Base-by-base conservation (phyloP, 176 grass and related monocot species). In the Aegilops bicornis region DNA sequence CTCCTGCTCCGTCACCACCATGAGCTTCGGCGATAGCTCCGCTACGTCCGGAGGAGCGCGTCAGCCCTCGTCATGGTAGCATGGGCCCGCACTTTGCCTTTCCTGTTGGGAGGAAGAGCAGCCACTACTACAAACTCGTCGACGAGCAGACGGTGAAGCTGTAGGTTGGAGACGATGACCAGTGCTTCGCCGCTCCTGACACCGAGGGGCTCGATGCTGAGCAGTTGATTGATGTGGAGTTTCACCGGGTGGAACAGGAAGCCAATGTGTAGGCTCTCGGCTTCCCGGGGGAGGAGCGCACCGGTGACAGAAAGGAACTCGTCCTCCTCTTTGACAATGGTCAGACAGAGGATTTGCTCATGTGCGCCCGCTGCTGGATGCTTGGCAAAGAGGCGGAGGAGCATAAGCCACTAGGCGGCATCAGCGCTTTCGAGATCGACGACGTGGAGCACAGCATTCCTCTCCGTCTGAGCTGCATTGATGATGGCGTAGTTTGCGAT, bases 1-100 rank as follows among this genome's bases (percentile, higher is more conserved):
- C 48, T 94, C 90, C 80, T 92, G 87, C 84, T 97, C 88, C 2
- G 87, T 94, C 76, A 97, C 12, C 25, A 94, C 69, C 69, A 91
- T 31, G 40, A 97, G 39, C 86, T 88, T 97, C 5, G 90, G 95
- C 48, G 71, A 68, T 42, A 88, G 66, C 19, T 52, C 67, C 5
- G 35, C 50, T 6, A 94, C 79, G 14, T 76, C 47, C 5, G 43
- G 17, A 97, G 88, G 39, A 97, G 71, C 32, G 58, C 61, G 37
- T 92, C 90, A 2, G 85, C 79, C 63, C 40, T 84, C 1, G 36
- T 63, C 17, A 69, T 65, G 24, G 32, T 54, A 24, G 11, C n/a
- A 20, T 24, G 22, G 45, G 29, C 14, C 15, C 11, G 11, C 5
- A 10, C 9, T 73, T 72, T 85, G 3, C 75, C 37, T 31, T 65